A percentile compares a stretch with the other conserved stretches of the same genome.
Conservation (phyloP, 2,329 filamentous ascomycete species). For the Tolypocladium paradoxum region DNA sequence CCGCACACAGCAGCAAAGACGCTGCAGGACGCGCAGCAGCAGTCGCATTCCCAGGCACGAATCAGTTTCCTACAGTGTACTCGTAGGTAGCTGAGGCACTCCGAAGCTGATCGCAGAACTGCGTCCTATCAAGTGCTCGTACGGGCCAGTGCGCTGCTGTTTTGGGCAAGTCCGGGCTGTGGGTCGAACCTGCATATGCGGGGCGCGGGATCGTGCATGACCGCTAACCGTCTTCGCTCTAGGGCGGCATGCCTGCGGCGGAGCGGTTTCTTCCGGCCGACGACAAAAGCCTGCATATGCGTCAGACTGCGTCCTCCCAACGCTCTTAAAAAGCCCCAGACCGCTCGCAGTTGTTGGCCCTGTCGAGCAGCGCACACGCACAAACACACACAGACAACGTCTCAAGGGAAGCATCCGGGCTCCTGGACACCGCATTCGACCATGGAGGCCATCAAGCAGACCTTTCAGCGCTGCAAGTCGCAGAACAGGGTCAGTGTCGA, state of each 20-base stretch:
- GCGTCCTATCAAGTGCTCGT: background rate
- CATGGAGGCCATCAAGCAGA: constrained; percentile 49
- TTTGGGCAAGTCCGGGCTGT: constrained; percentile 18
- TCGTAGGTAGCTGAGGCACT: too few relatives aligned
- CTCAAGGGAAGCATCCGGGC: background rate
- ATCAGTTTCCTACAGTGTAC: too few relatives aligned
- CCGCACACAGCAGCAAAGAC: background rate
- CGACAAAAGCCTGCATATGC: background rate
- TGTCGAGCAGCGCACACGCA: background rate
- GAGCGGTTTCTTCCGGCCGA: background rate
- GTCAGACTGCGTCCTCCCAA: background rate
- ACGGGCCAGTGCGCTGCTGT: constrained; percentile 4
- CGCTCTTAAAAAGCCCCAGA: background rate
- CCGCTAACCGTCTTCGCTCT: background rate
- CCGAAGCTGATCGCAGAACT: too few relatives aligned
- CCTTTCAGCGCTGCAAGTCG: constrained; percentile 50
- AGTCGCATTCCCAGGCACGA: too few relatives aligned
- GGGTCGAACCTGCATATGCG: background rate
- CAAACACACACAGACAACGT: background rate
- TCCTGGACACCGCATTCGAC: constrained; percentile 8
- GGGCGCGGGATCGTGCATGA: background rate
- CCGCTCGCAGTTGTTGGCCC: background rate
- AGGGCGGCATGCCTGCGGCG: background rate
- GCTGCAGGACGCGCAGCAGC: background rate
- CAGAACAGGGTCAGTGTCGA: constrained; percentile 40